Base-by-base conservation (phyloP, 1,284 basidiomycete genomes). In the Fomes fomentarius region DNA sequence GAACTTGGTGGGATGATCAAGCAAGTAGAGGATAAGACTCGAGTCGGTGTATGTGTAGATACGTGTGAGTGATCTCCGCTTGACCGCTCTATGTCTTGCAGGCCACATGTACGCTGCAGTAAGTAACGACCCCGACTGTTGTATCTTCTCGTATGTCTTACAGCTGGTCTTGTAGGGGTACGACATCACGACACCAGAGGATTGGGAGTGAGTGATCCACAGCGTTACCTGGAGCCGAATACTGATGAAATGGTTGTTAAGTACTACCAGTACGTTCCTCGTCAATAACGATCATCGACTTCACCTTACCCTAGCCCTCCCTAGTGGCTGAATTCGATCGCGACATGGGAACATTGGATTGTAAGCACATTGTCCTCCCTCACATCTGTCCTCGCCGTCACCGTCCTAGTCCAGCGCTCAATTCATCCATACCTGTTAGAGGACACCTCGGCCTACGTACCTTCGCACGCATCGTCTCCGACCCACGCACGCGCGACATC, bases 41-140 rank as follows among this genome's bases (percentile, higher is more conserved):
- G 93, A 31, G 84, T 95, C 0, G 89, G 91, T 0, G 85, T 94
- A 1, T 95, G 93, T 70, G 72, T 96, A 51, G 93, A 96, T 71
- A 94, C 93, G 0, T 94, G 93, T 85, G 59, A 47, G 83, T 65
- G 0, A 15, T 21, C 11, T 14, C 4, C 7, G n/a, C n/a, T 19
- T n/a, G 35, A 10, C 55, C 2, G 54, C 24, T 10, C 56, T 54
- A 47, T 11, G 40, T 45, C 14, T 30, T 44, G 0, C 31, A 91
- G 88, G 87, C 68, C 93, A 96, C 72, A 76, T 87, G 63, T 93
- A 92, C 58, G 88, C 92, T 5, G 88, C 92, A 0, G 90, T 87
- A 66, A 52, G 81, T 60, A n/a, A 4, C 53, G 21, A 1, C 34
- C 1, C 14, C 22, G 9, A 5, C 9, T 17, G 11, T n/a, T 10